Evolutionary conservation across 495 filamentous ascomycete genomes (phyloP).

Genomic region (Tuber magnatum): DNA sequence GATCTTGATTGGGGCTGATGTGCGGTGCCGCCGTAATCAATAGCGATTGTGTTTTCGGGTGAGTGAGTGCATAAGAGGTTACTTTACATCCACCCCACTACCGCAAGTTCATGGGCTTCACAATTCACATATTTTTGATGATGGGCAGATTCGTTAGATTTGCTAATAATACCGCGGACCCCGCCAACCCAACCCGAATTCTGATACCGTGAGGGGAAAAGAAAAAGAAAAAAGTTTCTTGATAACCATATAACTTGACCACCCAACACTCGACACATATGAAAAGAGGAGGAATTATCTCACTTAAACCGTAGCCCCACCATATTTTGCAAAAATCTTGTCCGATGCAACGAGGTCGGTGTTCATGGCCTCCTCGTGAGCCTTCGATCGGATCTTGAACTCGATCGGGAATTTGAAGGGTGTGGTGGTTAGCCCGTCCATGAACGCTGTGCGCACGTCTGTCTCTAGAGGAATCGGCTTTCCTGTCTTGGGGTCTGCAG

Average conservation of each 20-base stretch:
- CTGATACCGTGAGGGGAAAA: not conserved
- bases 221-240: not conserved
- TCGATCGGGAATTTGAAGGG: conserved; percentile 8
- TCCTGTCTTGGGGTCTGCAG: conserved; percentile 9
- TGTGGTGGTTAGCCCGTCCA: conserved; percentile 5
- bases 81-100: not conserved
- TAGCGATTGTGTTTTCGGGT: not conserved
- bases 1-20: not conserved
- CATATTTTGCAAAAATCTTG: conserved; percentile 1
- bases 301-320: conserved; percentile 2
- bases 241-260: not conserved
- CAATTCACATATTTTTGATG: not conserved
- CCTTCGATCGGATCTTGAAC: conserved; percentile 8
- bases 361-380: conserved; percentile 6
- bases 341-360: not conserved
- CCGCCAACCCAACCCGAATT: not conserved
- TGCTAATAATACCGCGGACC: not conserved
- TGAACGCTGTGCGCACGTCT: conserved; percentile 8
- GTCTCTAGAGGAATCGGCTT: conserved; percentile 1
- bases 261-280: conserved; percentile 7
- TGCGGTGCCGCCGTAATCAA: not conserved
- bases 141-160: not conserved
- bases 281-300: conserved; percentile 10
- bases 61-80: not conserved
- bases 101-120: not conserved